phyloP scores from a whole-genome alignment of 768 basidiomycete genomes.

The Grammothele lineata region DNA sequence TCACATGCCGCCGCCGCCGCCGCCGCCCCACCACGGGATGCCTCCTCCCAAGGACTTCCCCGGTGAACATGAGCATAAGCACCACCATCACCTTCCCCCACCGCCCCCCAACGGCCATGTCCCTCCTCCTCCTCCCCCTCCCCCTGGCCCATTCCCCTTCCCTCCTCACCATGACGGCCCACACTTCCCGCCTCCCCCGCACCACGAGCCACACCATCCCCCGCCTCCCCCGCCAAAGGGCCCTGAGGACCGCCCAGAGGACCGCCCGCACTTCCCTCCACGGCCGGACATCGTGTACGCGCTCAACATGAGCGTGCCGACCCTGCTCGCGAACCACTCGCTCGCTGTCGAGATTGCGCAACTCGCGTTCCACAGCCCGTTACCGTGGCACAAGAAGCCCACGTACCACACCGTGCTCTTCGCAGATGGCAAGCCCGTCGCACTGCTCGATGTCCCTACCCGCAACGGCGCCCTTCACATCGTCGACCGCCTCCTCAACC shows the following conservation, averaged over 20 bases:
- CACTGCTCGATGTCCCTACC: constrained; percentile 43
- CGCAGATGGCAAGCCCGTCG: constrained; percentile 37
- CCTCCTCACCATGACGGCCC: constrained; percentile 1
- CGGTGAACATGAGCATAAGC: too few relatives aligned
- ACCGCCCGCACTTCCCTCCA: constrained; percentile 5
- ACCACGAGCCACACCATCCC: constrained; percentile 8
- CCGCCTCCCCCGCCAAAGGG: constrained; percentile 16
- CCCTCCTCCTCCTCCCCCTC: background rate
- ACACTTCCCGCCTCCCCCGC: constrained; percentile 1
- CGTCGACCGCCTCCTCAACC: constrained; percentile 38
- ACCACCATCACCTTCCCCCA: background rate
- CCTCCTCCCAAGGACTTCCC: constrained; percentile 12
- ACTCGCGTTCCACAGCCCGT: constrained; percentile 30
- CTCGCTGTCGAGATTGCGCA: constrained; percentile 46
- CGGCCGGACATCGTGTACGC: constrained; percentile 13
- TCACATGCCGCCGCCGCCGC: background rate
- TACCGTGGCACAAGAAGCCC: constrained; percentile 30
- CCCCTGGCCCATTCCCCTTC: too few relatives aligned
- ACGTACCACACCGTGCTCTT: constrained; percentile 34
- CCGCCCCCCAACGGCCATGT: background rate
- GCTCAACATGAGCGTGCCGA: constrained; percentile 31
- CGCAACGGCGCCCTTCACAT: constrained; percentile 59
- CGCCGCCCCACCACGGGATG: background rate
- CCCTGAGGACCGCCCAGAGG: background rate
- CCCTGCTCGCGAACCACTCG: constrained; percentile 39